These are phyloP conservation scores for Phialophora chinensis DNA, from an alignment of 2,329 filamentous ascomycete species.

Conservation along the genomic window DNA sequence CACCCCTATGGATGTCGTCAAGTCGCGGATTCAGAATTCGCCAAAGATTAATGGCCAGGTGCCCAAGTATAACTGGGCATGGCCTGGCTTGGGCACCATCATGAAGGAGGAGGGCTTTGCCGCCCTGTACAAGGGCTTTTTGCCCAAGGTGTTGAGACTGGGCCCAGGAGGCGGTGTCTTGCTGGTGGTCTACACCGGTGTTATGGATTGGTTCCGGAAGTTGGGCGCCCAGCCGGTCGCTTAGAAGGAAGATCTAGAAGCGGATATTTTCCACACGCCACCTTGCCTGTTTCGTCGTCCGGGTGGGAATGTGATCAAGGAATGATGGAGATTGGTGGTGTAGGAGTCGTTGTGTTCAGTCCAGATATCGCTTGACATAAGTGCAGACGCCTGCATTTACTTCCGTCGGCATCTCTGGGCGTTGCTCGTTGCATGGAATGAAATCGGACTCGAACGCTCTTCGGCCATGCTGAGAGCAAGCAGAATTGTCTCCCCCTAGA, in stretches of 20 bases:
- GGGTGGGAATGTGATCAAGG: neutral
- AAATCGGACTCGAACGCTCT: neutral
- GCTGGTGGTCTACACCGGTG: constrained; percentile 56
- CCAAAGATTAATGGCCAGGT: constrained; percentile 78
- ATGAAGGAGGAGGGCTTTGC: constrained; percentile 90
- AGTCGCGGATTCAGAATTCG: constrained; percentile 96
- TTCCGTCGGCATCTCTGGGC: neutral
- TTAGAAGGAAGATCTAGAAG: constrained; percentile 1
- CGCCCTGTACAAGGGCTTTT: constrained; percentile 96
- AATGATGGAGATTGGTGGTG: neutral
- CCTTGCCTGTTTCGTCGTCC: neutral
- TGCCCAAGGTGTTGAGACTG: constrained; percentile 86
- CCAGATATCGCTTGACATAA: neutral
- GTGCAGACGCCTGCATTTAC: neutral
- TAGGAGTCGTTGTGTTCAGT: neutral
- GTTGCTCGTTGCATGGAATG: neutral
- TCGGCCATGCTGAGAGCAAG: neutral
- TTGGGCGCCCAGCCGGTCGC: constrained; percentile 53
- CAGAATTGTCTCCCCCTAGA: neutral
- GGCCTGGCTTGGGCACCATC: constrained; percentile 82
- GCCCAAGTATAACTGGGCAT: constrained; percentile 99
- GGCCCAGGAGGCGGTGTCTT: constrained; percentile 71
- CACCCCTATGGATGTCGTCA: constrained; percentile 96
- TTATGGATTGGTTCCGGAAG: constrained; percentile 82
- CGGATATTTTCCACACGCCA: neutral